Base-by-base conservation (phyloP, 106 monocot genomes). In the Dactylorhiza incarnata region DNA sequence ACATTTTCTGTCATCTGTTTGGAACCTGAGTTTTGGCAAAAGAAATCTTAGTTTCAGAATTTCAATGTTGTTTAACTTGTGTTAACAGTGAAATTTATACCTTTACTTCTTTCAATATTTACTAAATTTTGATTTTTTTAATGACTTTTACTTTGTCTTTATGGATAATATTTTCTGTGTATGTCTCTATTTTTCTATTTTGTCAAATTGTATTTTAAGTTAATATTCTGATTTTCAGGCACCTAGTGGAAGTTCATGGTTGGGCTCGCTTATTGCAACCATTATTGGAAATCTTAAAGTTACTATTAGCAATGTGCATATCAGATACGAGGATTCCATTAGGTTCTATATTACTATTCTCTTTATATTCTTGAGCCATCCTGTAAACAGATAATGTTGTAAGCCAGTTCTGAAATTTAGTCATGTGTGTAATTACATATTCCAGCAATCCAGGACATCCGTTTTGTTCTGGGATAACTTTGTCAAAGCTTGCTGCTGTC, bases 211-310 rank as follows among this genome's bases (percentile, higher is more conserved):
- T 68, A 65, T 37, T 45, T 45, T 68, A 16, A 45, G 11, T 69
- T 69, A 46, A 46, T 24, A 7, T 69, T 46, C 45, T 72, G 4
- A 15, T 77, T 78, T 84, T 24, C 80, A 99, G 99, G 75, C 74
- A 74, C 76, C 91, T 70, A 73, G 77, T 75, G 89, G 91, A 80
- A 89, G 79, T 80, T 90, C 97, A 52, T 99, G 99, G 99, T 75
- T 99, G 53, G 79, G 91, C 65, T 91, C 89, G 51, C 67, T 99
- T 10, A 74, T 94, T 74, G 89, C 89, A 11, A 99, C 94, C 53
- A 84, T 99, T 68, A 89, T 99, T 78, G 99, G 94, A 73, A 99
- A 99, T 74, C 88, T 99, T 45, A 99, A 99, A 99, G n/a, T n/a
- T n/a, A n/a, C n/a, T n/a, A n/a, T n/a, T n/a, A n/a, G n/a, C n/a